Conservation (phyloP, 2,329 filamentous ascomycete genomes). For the Drechslerella stenobrocha region DNA sequence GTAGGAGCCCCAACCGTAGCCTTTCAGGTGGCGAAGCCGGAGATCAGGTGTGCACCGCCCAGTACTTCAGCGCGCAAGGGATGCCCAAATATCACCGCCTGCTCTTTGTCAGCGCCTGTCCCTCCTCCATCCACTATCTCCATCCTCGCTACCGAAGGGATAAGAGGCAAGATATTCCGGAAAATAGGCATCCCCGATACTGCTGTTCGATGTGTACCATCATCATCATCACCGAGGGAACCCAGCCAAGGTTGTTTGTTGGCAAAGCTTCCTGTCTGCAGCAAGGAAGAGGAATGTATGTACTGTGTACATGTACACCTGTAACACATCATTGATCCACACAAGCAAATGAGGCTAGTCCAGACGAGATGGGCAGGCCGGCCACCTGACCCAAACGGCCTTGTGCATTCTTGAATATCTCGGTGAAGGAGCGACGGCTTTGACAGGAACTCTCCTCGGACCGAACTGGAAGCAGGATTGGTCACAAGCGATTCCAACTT, state of each 20-base stretch:
- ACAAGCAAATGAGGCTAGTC: conserved; percentile 43
- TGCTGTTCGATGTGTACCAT: conserved; percentile 9
- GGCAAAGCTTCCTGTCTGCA: conserved; percentile 44
- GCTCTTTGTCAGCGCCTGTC: not conserved
- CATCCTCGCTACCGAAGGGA: not conserved
- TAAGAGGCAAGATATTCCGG: not conserved
- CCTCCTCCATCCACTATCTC: not conserved
- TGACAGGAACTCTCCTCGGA: not conserved
- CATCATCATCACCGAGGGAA: not conserved
- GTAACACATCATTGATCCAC: conserved; percentile 48
- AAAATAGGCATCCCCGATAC: not conserved
- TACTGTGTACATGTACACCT: conserved; percentile 49
- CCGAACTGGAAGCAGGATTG: conserved; percentile 1
- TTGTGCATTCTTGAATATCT: conserved; percentile 36
- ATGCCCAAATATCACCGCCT: conserved; percentile 27
- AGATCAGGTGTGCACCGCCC: conserved; percentile 42
- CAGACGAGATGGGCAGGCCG: conserved; percentile 44
- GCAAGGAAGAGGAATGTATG: conserved; percentile 36
- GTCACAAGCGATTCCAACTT: not conserved
- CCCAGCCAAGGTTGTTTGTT: conserved; percentile 24
- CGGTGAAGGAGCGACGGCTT: conserved; percentile 34
- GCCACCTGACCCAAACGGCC: conserved; percentile 44
- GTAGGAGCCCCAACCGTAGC: conserved; percentile 6
- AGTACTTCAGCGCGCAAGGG: conserved; percentile 19
- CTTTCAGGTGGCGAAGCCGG: conserved; percentile 43